Evolutionary conservation across 2,329 filamentous ascomycete genomes (phyloP), one percentile per base, ranked within the genome.

Genomic region (Ceratocystis huliohia): DNA sequence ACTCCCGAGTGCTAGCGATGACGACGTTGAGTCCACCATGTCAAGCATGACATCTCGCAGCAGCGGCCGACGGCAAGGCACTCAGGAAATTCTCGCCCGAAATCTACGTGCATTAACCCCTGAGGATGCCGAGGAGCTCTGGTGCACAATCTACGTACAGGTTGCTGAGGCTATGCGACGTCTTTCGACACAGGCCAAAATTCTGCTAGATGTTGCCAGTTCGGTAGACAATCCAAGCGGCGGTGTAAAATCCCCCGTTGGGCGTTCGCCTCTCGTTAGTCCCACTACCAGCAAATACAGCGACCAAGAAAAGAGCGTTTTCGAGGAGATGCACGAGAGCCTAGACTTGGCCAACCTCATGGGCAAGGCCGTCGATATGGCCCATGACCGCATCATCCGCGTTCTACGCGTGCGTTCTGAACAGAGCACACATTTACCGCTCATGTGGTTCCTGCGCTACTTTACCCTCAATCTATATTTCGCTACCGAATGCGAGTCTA

Each of bases 201-300:
- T 97, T 8, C 77, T 99, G n/a, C 80, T 99, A 8, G 94, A 99
- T 74, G 89, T 96, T 22, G 94, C 92, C 0, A 96, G 91, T 73
- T 87, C 84, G 13, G 81, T 89, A 64, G 75, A 70, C 1, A 76
- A 77, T 13, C 69, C 67, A 1, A 37, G 59, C 2, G 57, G 46
- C 22, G 78, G 76, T 5, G 67, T 80, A 46, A 78, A 76, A 67
- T 82, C 81, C 6, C 80, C 81, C 1, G 76, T 78, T 1, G 67
- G 80, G 8, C 77, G 77, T 69, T 84, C 82, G 2, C 82, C 82
- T 0, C 74, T 82, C 1, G 76, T 80, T 50, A 84, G 82, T 67
- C 82, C 82, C 0, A 75, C 74, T 57, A 72, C 74, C 3, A 74
- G 76, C 53, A 74, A 76, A 15, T 68, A 67, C 22, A 75, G 75